Percentiles rank a stretch among this genome's conserved stretches.
Conservation (phyloP, 202 grass and related monocot genomes). For the Zizania palustris region DNA sequence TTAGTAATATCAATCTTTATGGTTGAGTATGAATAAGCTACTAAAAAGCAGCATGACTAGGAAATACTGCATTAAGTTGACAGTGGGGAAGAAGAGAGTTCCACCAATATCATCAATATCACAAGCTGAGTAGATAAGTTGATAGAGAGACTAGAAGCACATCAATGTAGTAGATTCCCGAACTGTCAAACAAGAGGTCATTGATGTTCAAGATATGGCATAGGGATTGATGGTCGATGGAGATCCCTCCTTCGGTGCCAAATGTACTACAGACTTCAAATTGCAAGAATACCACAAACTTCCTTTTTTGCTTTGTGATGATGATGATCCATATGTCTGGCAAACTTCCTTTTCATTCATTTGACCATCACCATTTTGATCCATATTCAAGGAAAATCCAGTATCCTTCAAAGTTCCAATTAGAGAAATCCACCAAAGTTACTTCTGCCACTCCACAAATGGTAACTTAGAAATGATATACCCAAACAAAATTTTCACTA, state of each 20-base stretch:
- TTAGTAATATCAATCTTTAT: constrained; percentile 33
- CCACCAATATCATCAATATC: constrained; percentile 63
- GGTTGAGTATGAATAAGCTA: constrained; percentile 40
- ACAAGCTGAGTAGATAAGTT: constrained; percentile 42
- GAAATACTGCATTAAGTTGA: constrained; percentile 48
- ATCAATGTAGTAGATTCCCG: constrained; percentile 25
- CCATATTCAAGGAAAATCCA: constrained; percentile 33
- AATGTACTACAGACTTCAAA: constrained; percentile 33
- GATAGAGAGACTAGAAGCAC: constrained; percentile 51
- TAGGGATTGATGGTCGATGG: constrained; percentile 11
- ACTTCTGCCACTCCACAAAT: constrained; percentile 38
- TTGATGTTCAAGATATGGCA: constrained; percentile 29
- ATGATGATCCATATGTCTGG: not conserved
- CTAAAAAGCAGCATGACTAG: constrained; percentile 42
- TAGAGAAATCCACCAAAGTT: constrained; percentile 34
- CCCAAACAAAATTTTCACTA: constrained; percentile 33
- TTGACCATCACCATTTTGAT: not conserved
- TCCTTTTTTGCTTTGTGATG: constrained; percentile 12
- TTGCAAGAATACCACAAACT: constrained; percentile 45
- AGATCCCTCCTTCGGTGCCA: constrained; percentile 22
- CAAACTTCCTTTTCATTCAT: constrained; percentile 24
- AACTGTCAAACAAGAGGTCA: constrained; percentile 29
- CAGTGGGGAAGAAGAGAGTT: constrained; percentile 57
- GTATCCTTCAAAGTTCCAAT: constrained; percentile 32
- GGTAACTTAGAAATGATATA: constrained; percentile 36